A percentile compares a stretch with the other conserved stretches of the same genome.
Evolutionary conservation across 176 grass and related monocot species (phyloP).

Genomic region (Cymbopogon citratus): DNA sequence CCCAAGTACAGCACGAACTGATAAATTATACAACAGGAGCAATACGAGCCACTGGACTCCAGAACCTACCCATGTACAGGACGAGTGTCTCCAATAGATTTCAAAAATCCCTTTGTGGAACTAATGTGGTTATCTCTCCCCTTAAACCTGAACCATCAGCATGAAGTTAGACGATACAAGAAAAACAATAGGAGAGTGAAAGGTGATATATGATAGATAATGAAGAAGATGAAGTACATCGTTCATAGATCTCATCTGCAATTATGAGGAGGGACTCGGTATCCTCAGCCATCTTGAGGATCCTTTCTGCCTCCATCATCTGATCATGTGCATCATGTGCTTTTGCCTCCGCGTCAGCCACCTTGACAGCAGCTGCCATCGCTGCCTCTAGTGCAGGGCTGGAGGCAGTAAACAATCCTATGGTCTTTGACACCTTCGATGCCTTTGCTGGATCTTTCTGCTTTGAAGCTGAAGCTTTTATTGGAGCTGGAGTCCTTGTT

Average conservation of each 20-base stretch:
- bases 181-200: not conserved
- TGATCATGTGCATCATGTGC: constrained; percentile 69
- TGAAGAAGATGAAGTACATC: constrained; percentile 51
- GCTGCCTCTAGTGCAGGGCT: constrained; percentile 52
- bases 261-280: constrained; percentile 54
- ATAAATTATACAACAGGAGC: constrained; percentile 24
- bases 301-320: constrained; percentile 66
- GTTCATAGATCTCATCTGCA: constrained; percentile 58
- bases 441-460: constrained; percentile 51
- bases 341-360: constrained; percentile 85
- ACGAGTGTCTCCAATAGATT: not conserved
- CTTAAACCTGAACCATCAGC: constrained; percentile 44
- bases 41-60: not conserved
- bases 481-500: constrained; percentile 38
- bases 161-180: not conserved
- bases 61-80: constrained; percentile 29
- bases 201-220: not conserved
- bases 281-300: constrained; percentile 64
- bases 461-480: constrained; percentile 52
- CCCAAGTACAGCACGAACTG: not conserved
- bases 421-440: constrained; percentile 31
- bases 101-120: constrained; percentile 30
- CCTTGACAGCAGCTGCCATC: constrained; percentile 51
- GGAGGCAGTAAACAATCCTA: not conserved
- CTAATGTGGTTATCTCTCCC: constrained; percentile 46